Conservation (phyloP, 768 basidiomycete species). For the Phylloporus rhodoxanthus region DNA sequence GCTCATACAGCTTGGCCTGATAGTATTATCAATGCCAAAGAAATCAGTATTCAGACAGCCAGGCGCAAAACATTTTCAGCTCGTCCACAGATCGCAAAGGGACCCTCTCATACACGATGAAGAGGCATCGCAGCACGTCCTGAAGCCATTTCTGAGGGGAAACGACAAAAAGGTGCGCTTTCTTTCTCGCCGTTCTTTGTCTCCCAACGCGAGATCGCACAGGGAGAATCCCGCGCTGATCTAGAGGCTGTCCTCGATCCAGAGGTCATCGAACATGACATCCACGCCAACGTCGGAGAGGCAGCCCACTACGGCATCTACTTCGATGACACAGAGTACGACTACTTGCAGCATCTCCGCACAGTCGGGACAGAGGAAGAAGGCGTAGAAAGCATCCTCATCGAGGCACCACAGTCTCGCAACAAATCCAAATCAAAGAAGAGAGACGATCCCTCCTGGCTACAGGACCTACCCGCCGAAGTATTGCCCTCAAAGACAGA, state of each 20-base stretch:
- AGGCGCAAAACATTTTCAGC: conserved; percentile 89
- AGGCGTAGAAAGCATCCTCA: conserved; percentile 72
- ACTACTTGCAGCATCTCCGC: conserved; percentile 97
- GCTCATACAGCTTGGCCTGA: background rate
- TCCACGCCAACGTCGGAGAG: conserved; percentile 67
- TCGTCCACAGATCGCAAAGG: conserved; percentile 92
- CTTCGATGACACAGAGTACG: conserved; percentile 93
- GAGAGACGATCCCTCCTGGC: conserved; percentile 34
- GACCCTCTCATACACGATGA: conserved; percentile 95
- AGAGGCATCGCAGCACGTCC: conserved; percentile 82
- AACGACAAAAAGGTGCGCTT: conserved; percentile 59
- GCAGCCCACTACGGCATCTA: conserved; percentile 86
- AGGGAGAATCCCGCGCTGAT: conserved; percentile 77
- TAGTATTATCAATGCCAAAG: conserved; percentile 58
- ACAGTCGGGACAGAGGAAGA: conserved; percentile 70
- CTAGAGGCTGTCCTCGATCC: conserved; percentile 56
- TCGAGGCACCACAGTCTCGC: conserved; percentile 62
- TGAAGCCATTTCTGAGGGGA: conserved; percentile 72
- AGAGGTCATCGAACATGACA: conserved; percentile 44
- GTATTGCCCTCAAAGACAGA: conserved; percentile 68
- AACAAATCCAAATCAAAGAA: conserved; percentile 27
- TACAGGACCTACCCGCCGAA: conserved; percentile 61
- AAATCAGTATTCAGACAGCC: conserved; percentile 90
- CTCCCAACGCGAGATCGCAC: conserved; percentile 14
- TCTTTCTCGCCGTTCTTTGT: background rate